A percentile compares a stretch with the other conserved stretches of the same genome.
Evolutionary conservation across 768 basidiomycete species (phyloP).

Genomic region (Mycena sanguinolenta): DNA sequence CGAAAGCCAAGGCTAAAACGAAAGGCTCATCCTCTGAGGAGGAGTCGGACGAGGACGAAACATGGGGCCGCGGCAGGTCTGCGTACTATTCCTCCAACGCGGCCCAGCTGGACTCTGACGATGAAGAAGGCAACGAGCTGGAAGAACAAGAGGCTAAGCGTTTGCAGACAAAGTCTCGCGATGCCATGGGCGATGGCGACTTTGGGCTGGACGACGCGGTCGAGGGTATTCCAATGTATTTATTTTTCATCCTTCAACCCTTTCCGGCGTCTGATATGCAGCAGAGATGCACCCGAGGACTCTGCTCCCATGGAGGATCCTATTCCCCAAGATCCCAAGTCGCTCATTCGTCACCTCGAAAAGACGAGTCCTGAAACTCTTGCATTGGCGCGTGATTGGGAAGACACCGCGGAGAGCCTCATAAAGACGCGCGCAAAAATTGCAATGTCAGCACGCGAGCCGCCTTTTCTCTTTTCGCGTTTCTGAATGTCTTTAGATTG

Average conservation of each 20-base stretch:
- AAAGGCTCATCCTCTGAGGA: conserved; percentile 46
- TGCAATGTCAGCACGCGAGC: conserved; percentile 57
- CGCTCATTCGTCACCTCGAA: conserved; percentile 76
- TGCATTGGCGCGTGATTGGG: conserved; percentile 88
- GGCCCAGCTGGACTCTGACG: conserved; percentile 82
- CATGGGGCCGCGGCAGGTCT: conserved; percentile 85
- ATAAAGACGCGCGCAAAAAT: conserved; percentile 67
- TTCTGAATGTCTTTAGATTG: conserved; percentile 53
- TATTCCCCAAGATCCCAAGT: conserved; percentile 68
- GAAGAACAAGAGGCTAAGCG: conserved; percentile 90
- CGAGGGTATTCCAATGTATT: conserved; percentile 44
- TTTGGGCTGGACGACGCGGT: conserved; percentile 82
- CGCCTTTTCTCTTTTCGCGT: background rate
- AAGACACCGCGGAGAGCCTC: conserved; percentile 71
- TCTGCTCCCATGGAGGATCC: conserved; percentile 49
- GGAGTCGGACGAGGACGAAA: conserved; percentile 67
- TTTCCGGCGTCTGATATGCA: conserved; percentile 2
- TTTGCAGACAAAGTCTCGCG: conserved; percentile 81
- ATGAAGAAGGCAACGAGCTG: conserved; percentile 89
- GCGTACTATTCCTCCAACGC: conserved; percentile 93
- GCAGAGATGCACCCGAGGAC: conserved; percentile 56
- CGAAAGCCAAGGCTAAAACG: conserved; percentile 39
- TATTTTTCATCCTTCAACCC: background rate
- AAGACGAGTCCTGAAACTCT: conserved; percentile 83
- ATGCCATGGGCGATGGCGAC: conserved; percentile 81